These are phyloP conservation scores for Geranium brycei DNA, from an alignment of 345 rosid genomes.

Conservation along the genomic window DNA sequence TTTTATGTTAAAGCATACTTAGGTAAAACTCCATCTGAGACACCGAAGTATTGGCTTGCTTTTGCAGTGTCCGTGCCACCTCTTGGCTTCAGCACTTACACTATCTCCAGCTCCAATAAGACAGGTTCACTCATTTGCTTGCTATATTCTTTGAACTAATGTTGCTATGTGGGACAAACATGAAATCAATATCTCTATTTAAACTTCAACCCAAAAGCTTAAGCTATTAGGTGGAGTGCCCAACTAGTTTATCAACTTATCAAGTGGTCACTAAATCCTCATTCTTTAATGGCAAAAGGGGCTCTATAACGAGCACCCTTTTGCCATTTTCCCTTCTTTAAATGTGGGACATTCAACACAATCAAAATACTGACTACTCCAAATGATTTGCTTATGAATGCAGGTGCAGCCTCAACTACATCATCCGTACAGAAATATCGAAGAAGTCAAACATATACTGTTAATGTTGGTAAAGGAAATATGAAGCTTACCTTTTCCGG, in stretches of 20 bases:
- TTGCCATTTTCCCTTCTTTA: no score
- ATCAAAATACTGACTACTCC: conserved; percentile 1
- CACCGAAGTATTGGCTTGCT: conserved; percentile 78
- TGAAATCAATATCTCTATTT: neutral
- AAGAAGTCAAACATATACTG: conserved; percentile 25
- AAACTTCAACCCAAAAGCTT: no score
- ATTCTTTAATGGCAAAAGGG: no score
- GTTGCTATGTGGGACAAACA: conserved; percentile 9
- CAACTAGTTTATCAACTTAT: no score
- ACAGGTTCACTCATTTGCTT: conserved; percentile 34
- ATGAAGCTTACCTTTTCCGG: conserved; percentile 52
- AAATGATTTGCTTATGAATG: conserved; percentile 13
- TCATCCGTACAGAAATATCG: conserved; percentile 37
- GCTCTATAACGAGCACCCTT: no score
- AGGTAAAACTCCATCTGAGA: conserved; percentile 38
- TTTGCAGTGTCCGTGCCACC: conserved; percentile 74
- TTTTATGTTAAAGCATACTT: conserved; percentile 65
- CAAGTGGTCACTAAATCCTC: no score
- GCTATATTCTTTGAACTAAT: conserved; percentile 10
- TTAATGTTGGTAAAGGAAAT: conserved; percentile 63
- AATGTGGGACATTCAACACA: neutral
- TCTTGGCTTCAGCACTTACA: conserved; percentile 80
- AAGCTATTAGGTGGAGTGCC: no score
- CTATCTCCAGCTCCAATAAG: conserved; percentile 43
- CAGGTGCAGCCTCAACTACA: conserved; percentile 44